Conservation (phyloP, 148 eudicot genomes). For the Heliosperma pusillum region DNA sequence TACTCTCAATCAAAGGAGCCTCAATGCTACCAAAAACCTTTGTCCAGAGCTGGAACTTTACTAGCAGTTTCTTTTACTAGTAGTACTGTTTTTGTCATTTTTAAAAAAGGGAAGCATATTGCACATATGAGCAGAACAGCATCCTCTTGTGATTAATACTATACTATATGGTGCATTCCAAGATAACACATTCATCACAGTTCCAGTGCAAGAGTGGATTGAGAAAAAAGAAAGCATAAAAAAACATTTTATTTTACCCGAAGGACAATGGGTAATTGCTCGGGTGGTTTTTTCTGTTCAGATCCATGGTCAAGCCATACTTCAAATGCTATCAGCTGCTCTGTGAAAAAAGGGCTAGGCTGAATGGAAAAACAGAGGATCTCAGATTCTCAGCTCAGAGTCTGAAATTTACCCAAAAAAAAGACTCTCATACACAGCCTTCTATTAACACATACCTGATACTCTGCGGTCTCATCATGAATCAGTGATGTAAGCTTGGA, state of each 20-base stretch:
- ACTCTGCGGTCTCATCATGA: constrained; percentile 80
- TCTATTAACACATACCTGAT: constrained; percentile 53
- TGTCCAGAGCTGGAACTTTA: too few species aligned
- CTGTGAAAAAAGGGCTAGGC: constrained; percentile 96
- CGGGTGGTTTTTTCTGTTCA: constrained; percentile 82
- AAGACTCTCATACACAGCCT: too few species aligned
- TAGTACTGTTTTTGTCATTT: too few species aligned
- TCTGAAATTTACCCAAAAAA: too few species aligned
- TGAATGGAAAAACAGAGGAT: constrained; percentile 33
- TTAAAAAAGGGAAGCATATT: not conserved
- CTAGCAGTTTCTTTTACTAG: too few species aligned
- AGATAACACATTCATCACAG: not conserved
- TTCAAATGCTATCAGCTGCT: constrained; percentile 93
- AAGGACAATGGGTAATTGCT: constrained; percentile 95
- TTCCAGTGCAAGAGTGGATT: not conserved
- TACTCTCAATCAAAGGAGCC: too few species aligned
- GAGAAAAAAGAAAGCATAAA: not conserved
- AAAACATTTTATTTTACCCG: constrained; percentile 45
- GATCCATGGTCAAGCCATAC: constrained; percentile 99
- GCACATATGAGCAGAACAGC: not conserved
- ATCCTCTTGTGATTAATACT: not conserved
- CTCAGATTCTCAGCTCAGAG: constrained; percentile 3
- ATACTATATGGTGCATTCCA: not conserved
- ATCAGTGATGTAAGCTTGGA: constrained; percentile 82
- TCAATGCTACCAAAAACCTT: too few species aligned